These are phyloP conservation scores for Chaetoceros tenuissimus DNA, from an alignment of 108 stramenopile genomes.

Conservation along the genomic window DNA sequence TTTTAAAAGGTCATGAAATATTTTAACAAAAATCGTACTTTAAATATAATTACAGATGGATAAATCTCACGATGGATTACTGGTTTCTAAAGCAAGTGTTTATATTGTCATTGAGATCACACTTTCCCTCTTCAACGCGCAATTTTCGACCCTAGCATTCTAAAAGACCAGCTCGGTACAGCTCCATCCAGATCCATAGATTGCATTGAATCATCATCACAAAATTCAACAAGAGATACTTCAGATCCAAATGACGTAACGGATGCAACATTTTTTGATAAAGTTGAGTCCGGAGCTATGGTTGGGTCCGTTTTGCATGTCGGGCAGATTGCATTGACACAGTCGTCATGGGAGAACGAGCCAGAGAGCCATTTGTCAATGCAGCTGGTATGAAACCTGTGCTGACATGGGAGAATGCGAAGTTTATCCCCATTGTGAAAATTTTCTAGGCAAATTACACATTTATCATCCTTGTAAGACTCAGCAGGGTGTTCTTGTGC, in stretches of 20 bases:
- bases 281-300: background rate
- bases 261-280: background rate
- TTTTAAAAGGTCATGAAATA: no score
- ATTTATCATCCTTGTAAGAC: background rate
- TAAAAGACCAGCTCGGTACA: background rate
- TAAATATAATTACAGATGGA: no score
- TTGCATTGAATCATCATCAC: background rate
- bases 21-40: no score
- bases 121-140: no score
- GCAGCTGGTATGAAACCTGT: background rate
- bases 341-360: background rate
- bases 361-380: background rate
- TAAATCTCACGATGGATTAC: no score
- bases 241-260: background rate
- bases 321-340: background rate
- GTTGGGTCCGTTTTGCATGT: background rate
- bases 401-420: background rate
- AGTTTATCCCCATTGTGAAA: background rate
- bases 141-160: background rate
- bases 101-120: no score
- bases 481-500: background rate
- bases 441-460: background rate
- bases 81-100: no score
- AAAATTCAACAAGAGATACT: background rate
- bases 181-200: background rate